Base-by-base conservation (phyloP, 768 basidiomycete genomes). In the Coprinopsis sp. region DNA sequence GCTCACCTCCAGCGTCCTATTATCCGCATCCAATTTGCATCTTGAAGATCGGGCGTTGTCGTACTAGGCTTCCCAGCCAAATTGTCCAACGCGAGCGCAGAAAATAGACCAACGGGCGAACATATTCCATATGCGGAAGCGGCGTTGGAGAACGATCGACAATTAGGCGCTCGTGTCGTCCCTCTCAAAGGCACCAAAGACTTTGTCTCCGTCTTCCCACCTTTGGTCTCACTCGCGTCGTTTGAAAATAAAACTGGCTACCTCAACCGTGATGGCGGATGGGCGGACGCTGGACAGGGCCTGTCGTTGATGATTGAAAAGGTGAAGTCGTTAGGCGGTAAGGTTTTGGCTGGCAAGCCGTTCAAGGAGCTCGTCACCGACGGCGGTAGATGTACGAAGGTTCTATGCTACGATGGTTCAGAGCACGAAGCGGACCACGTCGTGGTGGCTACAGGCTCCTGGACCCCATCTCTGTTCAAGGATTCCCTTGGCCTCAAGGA, bases 401-500 rank as follows among this genome's bases (percentile, higher is more conserved):
- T 91, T 4, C 62, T 63, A 24, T 82, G 87, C 51, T 62, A 62
- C 18, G 79, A 83, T 58, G 88, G 84, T 6, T 67, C 68, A 2
- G 51, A 60, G 10, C 75, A 80, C 52, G 54, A 65, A 13, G 86
- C 82, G 1, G 76, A 82, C 44, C 53, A 80, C 37, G 74, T 91
- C 6, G 68, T 95, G 23, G 61, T 93, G 27, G 81, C 89, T 6
- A 69, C 81, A 12, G 91, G 92, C 19, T 77, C 85, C 4, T 96
- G 94, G 95, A 92, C 91, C 1, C 79, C 88, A 7, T 83, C 84
- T 1, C 62, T 82, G 1, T 90, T 94, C 58, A 80, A 83, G 6
- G 74, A 76, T 30, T 63, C 83, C 7, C 63, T 67, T 11, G n/a
- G n/a, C 57, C 87, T 30, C 66, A 72, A 13, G 36, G 59, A 66